Conservation (phyloP, 129 eudicot species). For the Heracleum sosnowskyi region DNA sequence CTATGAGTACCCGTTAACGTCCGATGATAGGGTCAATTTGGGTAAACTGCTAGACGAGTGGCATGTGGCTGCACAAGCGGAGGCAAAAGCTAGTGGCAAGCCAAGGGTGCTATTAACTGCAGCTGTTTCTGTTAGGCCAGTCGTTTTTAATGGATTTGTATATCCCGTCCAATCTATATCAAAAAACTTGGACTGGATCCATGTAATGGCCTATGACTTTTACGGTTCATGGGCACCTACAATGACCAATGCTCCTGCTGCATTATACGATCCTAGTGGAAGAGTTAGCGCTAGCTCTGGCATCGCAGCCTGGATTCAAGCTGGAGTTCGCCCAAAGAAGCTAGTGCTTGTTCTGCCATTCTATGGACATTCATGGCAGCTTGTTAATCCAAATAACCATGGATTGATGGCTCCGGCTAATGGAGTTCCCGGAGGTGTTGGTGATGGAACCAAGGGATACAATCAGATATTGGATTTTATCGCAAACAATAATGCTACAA, state of each 20-base stretch:
- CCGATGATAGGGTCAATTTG: conserved; percentile 33
- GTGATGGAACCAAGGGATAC: conserved; percentile 25
- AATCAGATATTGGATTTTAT: conserved; percentile 26
- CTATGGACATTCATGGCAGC: conserved; percentile 46
- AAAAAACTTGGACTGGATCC: conserved; percentile 47
- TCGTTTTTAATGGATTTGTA: conserved; percentile 14
- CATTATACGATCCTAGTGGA: conserved; percentile 39
- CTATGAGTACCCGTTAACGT: conserved; percentile 13
- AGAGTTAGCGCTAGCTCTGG: conserved; percentile 36
- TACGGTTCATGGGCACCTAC: conserved; percentile 23
- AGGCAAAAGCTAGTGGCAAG: conserved; percentile 24
- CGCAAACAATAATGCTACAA: conserved; percentile 2
- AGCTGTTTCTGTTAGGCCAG: conserved; percentile 25
- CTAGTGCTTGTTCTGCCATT: conserved; percentile 43
- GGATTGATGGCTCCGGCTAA: conserved; percentile 39
- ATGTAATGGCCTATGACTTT: conserved; percentile 49
- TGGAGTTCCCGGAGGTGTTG: conserved; percentile 14
- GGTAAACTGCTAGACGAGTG: conserved; percentile 42
- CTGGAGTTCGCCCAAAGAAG: conserved; percentile 29
- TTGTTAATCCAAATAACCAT: conserved; percentile 23
- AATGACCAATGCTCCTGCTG: conserved; percentile 31
- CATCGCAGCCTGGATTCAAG: conserved; percentile 30
- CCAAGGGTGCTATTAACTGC: conserved; percentile 32
- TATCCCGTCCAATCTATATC: conserved; percentile 35
- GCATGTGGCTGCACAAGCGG: conserved; percentile 33